These are phyloP conservation scores for Pisolithus orientalis DNA, from an alignment of 768 basidiomycete species.

Conservation along the genomic window DNA sequence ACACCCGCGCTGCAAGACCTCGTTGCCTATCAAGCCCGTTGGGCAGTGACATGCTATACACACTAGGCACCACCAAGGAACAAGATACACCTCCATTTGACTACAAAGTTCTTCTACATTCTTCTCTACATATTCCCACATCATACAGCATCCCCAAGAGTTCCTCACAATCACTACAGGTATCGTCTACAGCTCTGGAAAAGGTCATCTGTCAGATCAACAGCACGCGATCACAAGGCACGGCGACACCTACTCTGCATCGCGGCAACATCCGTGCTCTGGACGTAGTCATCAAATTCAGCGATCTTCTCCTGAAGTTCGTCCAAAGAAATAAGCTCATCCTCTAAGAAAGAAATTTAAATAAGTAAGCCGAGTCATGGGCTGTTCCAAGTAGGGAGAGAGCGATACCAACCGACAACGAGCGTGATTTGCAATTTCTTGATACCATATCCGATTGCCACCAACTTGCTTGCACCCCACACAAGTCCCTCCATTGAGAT, in stretches of 20 bases:
- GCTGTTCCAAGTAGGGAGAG: not conserved
- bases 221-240: not conserved
- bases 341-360: constrained; percentile 52
- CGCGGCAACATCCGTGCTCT: constrained; percentile 86
- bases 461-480: constrained; percentile 93
- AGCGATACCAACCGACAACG: constrained; percentile 42
- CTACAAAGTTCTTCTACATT: too few species aligned
- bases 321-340: constrained; percentile 88
- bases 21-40: not conserved
- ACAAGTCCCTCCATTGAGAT: constrained; percentile 87
- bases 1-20: not conserved
- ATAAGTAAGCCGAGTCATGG: not conserved
- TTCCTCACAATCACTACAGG: not conserved
- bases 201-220: constrained; percentile 1
- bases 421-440: constrained; percentile 79
- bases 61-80: not conserved
- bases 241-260: constrained; percentile 68
- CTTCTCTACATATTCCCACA: not conserved
- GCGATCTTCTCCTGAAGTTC: constrained; percentile 88
- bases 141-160: not conserved
- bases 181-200: constrained; percentile 15
- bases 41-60: not conserved
- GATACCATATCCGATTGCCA: constrained; percentile 90
- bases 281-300: constrained; percentile 83
- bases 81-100: not conserved